Base-by-base conservation (phyloP, 1,139 yeast genomes). In the Scheffersomyces quercinus region DNA sequence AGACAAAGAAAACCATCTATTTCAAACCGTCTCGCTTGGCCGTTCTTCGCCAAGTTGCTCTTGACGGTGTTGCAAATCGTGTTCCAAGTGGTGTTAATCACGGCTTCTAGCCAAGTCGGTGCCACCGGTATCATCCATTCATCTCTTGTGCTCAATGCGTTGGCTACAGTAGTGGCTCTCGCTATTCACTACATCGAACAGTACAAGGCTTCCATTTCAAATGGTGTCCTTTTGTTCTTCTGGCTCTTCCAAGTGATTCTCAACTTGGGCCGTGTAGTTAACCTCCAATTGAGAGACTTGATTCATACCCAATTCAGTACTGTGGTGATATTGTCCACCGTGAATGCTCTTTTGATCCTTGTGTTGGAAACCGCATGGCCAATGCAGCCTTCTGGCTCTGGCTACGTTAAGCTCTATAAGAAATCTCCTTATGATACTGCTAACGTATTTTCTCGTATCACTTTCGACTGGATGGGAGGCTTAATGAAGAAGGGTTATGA, bases 401-500 rank as follows among this genome's bases (percentile, higher is more conserved):
- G 74, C 13, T 62, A 66, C 44, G 73, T 72, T 40, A 68, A 73
- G n/a, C 58, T 71, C 29, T 61, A 65, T 29, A 75, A 71, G 42
- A 42, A 46, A 2, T 62, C 76, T 50, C 96, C 97, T 3, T 83
- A 79, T 50, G 98, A 91, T 56, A 68, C 68, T 31, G 96, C 99
- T 10, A 87, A 91, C 59, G 69, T 90, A 20, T 90, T 91, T 57
- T 82, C 95, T 13, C 77, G 80, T 48, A 71, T 95, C 46, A 83
- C 95, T 0, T 93, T 93, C 63, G 73, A 82, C 35, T 93, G 99
- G 99, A 87, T 93, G 95, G 81, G 91, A 2, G 88, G 85, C 4
- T 72, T 93, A 59, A 91, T 93, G 97, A 83, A 76, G 59, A 79
- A 78, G 46, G 99, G 99, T 20, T 88, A 87, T 59, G 65, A 73